These are phyloP conservation scores for Nothopassalora personata DNA, from an alignment of 2,329 filamentous ascomycete genomes.

Conservation along the genomic window DNA sequence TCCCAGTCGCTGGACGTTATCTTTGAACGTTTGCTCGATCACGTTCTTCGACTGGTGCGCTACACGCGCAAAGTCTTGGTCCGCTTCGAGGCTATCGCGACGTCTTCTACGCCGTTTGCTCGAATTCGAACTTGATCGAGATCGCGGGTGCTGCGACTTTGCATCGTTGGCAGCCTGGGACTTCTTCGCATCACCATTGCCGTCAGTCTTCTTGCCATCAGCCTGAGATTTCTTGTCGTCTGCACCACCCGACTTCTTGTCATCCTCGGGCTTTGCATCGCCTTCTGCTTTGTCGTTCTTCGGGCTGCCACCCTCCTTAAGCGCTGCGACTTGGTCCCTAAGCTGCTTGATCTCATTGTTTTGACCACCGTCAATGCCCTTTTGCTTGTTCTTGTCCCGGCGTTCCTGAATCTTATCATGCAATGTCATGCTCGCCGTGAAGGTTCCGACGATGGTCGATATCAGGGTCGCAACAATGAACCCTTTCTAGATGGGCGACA, in stretches of 20 bases:
- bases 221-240: slow-evolving; percentile 9
- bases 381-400: slow-evolving; percentile 34
- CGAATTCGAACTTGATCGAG: slow-evolving; percentile 15
- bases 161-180: slow-evolving; percentile 8
- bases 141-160: slow-evolving; percentile 6
- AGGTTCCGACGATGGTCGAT: slow-evolving; percentile 42
- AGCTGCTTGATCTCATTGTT: slow-evolving; percentile 22
- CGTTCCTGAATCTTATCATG: slow-evolving; percentile 36
- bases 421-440: slow-evolving; percentile 41
- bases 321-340: slow-evolving; percentile 26
- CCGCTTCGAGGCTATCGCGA: slow-evolving; percentile 5
- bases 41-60: slow-evolving; percentile 15
- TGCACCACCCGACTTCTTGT: background rate
- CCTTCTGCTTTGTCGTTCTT: slow-evolving; percentile 16
- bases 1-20: slow-evolving; percentile 29
- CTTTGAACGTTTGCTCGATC: slow-evolving; percentile 19
- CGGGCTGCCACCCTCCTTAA: slow-evolving; percentile 23
- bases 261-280: slow-evolving; percentile 2
- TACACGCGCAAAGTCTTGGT: slow-evolving; percentile 1
- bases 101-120: slow-evolving; percentile 2
- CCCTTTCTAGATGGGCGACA: slow-evolving; percentile 30
- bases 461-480: slow-evolving; percentile 43
- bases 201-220: slow-evolving; percentile 7
- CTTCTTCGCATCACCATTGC: slow-evolving; percentile 8
- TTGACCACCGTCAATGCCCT: slow-evolving; percentile 21